These are phyloP conservation scores for Aspergillus pseudonomiae DNA, from an alignment of 2,329 filamentous ascomycete genomes.

Conservation along the genomic window DNA sequence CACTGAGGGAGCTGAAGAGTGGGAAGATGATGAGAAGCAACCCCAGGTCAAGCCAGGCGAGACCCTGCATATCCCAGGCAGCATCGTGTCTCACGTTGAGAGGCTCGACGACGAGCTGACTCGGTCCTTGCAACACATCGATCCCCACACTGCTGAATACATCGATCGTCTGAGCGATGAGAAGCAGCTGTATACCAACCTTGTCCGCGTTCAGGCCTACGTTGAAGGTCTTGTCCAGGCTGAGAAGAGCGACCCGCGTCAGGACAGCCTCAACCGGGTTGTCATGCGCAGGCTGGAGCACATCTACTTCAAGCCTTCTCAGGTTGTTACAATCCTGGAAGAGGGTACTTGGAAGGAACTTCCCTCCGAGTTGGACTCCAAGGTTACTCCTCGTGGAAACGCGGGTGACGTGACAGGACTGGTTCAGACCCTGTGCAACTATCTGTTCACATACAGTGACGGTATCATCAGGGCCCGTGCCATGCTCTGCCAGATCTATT, in stretches of 20 bases:
- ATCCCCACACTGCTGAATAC: slow-evolving; percentile 98
- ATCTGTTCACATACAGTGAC: slow-evolving; percentile 91
- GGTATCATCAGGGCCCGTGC: slow-evolving; percentile 94
- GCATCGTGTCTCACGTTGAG: slow-evolving; percentile 91
- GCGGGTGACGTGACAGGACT: slow-evolving; percentile 70
- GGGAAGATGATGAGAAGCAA: slow-evolving; percentile 97
- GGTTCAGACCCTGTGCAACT: slow-evolving; percentile 87
- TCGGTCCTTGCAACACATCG: slow-evolving; percentile 94
- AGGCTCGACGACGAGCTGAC: slow-evolving; percentile 96
- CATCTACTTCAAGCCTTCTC: slow-evolving; percentile 97
- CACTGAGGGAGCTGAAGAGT: slow-evolving; percentile 90
- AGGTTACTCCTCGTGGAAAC: slow-evolving; percentile 74
- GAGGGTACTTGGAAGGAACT: slow-evolving; percentile 90
- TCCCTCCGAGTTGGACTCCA: slow-evolving; percentile 70
- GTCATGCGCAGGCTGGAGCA: slow-evolving; percentile 95
- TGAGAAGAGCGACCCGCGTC: slow-evolving; percentile 68
- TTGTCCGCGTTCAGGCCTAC: slow-evolving; percentile 86
- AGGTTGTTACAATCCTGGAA: slow-evolving; percentile 91
- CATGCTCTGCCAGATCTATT: slow-evolving; percentile 99
- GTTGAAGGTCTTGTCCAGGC: slow-evolving; percentile 78
- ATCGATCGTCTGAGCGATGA: slow-evolving; percentile 94
- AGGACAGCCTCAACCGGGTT: slow-evolving; percentile 89
- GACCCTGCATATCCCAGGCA: slow-evolving; percentile 88
- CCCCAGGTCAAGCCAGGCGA: slow-evolving; percentile 73
- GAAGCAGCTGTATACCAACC: slow-evolving; percentile 84